A percentile compares a stretch with the other conserved stretches of the same genome.
phyloP scores from a whole-genome alignment of 140 eudicot genomes.

The Stevia rebaudiana region DNA sequence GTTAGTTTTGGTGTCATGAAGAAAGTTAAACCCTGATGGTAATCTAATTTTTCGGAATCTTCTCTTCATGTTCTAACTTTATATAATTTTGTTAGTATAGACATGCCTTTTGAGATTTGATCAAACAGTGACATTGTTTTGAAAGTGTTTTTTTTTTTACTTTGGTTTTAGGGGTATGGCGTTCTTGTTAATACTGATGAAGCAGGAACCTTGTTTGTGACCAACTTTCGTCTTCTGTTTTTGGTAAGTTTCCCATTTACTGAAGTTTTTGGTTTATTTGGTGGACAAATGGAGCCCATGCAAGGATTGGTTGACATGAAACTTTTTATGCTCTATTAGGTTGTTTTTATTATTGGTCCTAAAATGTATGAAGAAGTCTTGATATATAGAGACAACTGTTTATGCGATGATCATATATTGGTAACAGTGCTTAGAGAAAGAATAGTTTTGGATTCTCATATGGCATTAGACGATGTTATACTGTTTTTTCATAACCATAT shows the following conservation, averaged over 20 bases:
- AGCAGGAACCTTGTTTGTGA: conserved; percentile 91
- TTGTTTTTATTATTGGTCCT: not conserved
- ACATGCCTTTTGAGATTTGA: conserved; percentile 6
- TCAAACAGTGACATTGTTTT: conserved; percentile 5
- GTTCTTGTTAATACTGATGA: conserved; percentile 96
- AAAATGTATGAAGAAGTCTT: not conserved
- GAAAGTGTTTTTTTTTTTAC: conserved; percentile 5
- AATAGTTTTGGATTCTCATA: not conserved
- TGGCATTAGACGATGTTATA: not conserved
- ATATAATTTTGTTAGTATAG: not conserved
- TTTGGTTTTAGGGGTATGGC: conserved; percentile 70
- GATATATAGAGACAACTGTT: not conserved
- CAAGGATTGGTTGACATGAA: conserved; percentile 10
- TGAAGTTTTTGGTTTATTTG: conserved; percentile 4
- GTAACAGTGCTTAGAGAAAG: not conserved
- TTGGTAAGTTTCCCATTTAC: conserved; percentile 56
- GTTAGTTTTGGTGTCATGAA: not conserved
- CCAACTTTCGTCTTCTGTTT: conserved; percentile 92
- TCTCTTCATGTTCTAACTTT: not conserved
- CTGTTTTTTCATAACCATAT: conserved; percentile 1
- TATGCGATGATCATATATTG: conserved; percentile 11
- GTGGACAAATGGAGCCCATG: no score
- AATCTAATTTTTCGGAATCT: not conserved
- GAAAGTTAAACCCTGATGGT: not conserved
- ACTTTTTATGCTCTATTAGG: not conserved